These are phyloP conservation scores for Paulownia fortunei DNA, from an alignment of 257 asterid genomes.

Conservation along the genomic window DNA sequence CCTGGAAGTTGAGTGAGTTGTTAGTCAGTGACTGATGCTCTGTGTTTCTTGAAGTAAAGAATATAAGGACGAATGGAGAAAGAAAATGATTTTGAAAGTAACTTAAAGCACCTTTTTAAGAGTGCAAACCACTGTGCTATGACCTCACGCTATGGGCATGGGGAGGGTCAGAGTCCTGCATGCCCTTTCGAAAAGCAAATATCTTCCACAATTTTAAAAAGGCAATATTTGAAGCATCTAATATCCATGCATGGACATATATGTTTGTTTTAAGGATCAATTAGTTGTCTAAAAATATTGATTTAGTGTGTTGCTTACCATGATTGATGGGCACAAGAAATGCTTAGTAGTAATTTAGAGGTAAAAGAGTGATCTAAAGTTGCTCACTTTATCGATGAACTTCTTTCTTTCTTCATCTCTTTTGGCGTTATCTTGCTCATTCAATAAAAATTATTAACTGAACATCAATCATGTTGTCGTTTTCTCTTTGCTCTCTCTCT, in stretches of 20 bases:
- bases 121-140: neutral
- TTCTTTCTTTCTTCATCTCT: too few species aligned
- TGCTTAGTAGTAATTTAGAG: neutral
- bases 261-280: neutral
- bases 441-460: neutral
- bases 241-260: neutral
- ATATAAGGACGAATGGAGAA: neutral
- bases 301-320: neutral
- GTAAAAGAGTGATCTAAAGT: neutral
- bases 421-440: too few species aligned
- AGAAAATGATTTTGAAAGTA: neutral
- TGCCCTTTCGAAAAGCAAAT: neutral
- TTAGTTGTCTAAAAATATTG: neutral
- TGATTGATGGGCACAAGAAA: neutral
- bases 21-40: neutral
- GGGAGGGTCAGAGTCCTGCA: neutral
- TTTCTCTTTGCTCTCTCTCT: neutral
- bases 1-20: conserved; percentile 16
- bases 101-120: neutral
- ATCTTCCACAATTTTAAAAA: neutral
- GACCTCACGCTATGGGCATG: neutral
- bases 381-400: neutral
- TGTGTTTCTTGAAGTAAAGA: neutral
- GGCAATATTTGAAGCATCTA: neutral
- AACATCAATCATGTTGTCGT: neutral